Evolutionary conservation across 345 rosid species (phyloP).

Genomic region (Camelina neglecta): DNA sequence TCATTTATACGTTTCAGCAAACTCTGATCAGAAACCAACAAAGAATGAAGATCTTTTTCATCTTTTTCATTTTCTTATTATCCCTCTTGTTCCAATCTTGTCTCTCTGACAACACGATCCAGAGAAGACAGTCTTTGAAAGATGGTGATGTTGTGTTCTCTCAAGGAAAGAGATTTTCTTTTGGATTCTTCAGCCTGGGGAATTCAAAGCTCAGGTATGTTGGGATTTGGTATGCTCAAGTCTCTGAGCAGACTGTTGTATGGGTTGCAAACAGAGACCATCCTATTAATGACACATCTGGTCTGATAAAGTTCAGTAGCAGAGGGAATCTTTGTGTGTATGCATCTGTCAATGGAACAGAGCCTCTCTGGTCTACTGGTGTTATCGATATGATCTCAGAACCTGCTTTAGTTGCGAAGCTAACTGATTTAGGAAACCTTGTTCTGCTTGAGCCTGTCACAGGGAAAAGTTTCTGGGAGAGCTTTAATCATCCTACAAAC

Average conservation of each 20-base stretch:
- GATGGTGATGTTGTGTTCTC: conserved; percentile 61
- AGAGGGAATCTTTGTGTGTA: conserved; percentile 53
- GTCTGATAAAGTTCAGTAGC: conserved; percentile 48
- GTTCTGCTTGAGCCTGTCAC: conserved; percentile 48
- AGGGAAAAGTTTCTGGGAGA: conserved; percentile 58
- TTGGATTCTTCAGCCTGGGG: conserved; percentile 71
- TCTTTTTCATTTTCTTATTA: conserved; percentile 33
- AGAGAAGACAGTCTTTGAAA: conserved; percentile 41
- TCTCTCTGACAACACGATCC: conserved; percentile 41
- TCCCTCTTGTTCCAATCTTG: conserved; percentile 33
- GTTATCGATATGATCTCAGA: conserved; percentile 27
- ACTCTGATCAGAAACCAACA: conserved; percentile 28
- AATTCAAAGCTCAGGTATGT: conserved; percentile 60
- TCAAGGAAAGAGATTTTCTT: conserved; percentile 44
- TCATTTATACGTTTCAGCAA: conserved; percentile 35
- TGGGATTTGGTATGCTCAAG: conserved; percentile 75
- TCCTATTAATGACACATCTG: conserved; percentile 56
- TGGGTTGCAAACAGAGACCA: conserved; percentile 83
- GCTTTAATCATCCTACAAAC: conserved; percentile 72
- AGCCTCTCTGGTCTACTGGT: conserved; percentile 60
- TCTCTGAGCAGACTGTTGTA: conserved; percentile 54
- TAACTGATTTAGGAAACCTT: conserved; percentile 71
- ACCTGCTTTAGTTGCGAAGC: conserved; percentile 49
- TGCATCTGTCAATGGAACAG: conserved; percentile 35
- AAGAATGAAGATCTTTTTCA: conserved; percentile 35